These are phyloP conservation scores for Fusarium sp. DNA, from an alignment of 2,329 filamentous ascomycete species.

Conservation along the genomic window DNA sequence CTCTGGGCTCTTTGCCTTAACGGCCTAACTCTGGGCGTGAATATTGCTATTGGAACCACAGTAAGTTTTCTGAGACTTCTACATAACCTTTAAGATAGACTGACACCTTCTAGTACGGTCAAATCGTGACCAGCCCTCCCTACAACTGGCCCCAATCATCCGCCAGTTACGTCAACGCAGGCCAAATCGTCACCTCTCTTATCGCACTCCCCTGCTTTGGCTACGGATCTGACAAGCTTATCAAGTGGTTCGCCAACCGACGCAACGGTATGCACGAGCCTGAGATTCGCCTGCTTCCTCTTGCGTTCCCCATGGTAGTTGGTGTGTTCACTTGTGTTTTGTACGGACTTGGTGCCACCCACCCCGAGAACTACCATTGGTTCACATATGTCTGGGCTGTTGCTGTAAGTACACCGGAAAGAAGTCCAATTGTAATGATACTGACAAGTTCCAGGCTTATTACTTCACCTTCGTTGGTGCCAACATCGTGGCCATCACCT, in stretches of 20 bases:
- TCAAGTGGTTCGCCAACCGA: conserved; percentile 39
- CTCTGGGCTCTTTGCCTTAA: conserved; percentile 41
- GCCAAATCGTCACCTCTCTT: conserved; percentile 39
- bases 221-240: conserved; percentile 39
- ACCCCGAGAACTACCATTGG: conserved; percentile 29
- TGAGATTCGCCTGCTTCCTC: conserved; percentile 37
- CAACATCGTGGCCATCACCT: conserved; percentile 43
- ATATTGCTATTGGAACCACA: conserved; percentile 43
- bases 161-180: conserved; percentile 40
- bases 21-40: conserved; percentile 41
- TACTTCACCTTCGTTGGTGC: conserved; percentile 33
- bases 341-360: conserved; percentile 9
- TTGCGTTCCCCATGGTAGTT: conserved; percentile 37
- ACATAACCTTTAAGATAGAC: background rate
- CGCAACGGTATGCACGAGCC: conserved; percentile 42
- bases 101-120: conserved; percentile 3
- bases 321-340: conserved; percentile 28
- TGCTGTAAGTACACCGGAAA: background rate
- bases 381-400: conserved; percentile 27
- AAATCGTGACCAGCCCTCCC: conserved; percentile 34
- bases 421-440: background rate
- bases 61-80: no score
- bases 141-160: conserved; percentile 43
- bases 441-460: background rate
- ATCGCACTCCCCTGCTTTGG: conserved; percentile 39